A percentile compares a stretch with the other conserved stretches of the same genome.
These are phyloP conservation scores for Ganoderma sp. DNA, from an alignment of 1,284 basidiomycete genomes.

Conservation along the genomic window DNA sequence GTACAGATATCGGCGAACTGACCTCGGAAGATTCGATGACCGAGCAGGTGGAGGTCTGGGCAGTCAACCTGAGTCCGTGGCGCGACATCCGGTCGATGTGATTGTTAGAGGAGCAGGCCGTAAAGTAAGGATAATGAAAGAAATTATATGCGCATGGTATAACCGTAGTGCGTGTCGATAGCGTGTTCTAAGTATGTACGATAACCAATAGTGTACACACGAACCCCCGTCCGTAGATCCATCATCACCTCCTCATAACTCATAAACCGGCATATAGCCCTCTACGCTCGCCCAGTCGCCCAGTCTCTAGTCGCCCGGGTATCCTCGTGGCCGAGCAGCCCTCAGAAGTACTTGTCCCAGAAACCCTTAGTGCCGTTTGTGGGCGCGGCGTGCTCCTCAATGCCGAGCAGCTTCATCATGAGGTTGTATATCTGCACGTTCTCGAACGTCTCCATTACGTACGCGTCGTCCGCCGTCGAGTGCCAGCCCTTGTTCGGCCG, in stretches of 20 bases:
- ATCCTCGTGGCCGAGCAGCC: not conserved
- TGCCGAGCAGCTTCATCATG: constrained; percentile 74
- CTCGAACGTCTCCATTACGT: constrained; percentile 79
- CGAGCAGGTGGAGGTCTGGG: not conserved
- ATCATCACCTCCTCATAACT: not conserved
- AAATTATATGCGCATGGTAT: not conserved
- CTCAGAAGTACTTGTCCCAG: constrained; percentile 77
- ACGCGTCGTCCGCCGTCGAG: constrained; percentile 64
- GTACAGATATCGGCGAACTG: not conserved
- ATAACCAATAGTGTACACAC: not conserved
- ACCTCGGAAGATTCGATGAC: not conserved
- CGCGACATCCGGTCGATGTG: not conserved
- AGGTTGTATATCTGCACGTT: constrained; percentile 89
- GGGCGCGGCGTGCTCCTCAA: constrained; percentile 60
- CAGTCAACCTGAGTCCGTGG: constrained; percentile 3
- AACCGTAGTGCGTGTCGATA: not conserved
- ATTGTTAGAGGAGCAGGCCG: not conserved
- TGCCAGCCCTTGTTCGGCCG: constrained; percentile 66
- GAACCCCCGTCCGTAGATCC: not conserved
- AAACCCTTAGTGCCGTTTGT: constrained; percentile 83
- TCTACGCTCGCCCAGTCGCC: too few species aligned
- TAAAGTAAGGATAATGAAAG: not conserved
- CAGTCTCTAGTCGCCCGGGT: too few species aligned
- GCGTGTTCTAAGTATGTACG: not conserved
- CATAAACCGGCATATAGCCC: not conserved